Evolutionary conservation across 2,329 filamentous ascomycete species (phyloP).

Genomic region (Anthostomella pinea): DNA sequence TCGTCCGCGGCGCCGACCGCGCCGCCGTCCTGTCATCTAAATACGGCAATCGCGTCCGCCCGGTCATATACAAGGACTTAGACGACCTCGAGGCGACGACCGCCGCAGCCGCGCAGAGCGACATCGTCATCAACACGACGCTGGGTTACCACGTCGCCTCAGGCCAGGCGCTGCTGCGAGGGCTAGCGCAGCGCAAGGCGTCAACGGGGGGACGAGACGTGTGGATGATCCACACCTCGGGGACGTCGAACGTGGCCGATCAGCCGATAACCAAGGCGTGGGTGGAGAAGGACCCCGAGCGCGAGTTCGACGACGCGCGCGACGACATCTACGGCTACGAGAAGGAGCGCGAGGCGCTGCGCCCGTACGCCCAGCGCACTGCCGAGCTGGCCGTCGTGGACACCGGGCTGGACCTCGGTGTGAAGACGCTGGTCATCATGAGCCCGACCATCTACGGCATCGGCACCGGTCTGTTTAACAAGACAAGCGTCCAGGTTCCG

Average conservation of each 20-base stretch:
- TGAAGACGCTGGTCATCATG: constrained; percentile 46
- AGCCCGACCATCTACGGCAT: constrained; percentile 45
- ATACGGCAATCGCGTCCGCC: constrained; percentile 21
- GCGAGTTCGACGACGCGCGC: constrained; percentile 38
- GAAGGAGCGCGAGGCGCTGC: constrained; percentile 33
- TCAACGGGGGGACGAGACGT: constrained; percentile 31
- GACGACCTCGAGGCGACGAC: constrained; percentile 21
- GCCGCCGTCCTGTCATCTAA: constrained; percentile 13
- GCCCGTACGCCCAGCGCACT: constrained; percentile 41
- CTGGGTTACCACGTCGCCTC: constrained; percentile 36
- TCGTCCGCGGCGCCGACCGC: constrained; percentile 22
- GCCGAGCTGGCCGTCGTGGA: constrained; percentile 43
- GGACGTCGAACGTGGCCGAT: constrained; percentile 43
- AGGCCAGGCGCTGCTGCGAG: constrained; percentile 40
- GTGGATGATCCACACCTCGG: constrained; percentile 42
- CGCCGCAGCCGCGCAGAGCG: constrained; percentile 18
- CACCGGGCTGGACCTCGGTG: constrained; percentile 34
- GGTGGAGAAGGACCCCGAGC: constrained; percentile 7
- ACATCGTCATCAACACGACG: constrained; percentile 43
- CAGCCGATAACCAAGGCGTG: constrained; percentile 34
- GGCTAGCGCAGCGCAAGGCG: constrained; percentile 36
- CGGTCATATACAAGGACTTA: constrained; percentile 20
- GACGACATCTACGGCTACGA: constrained; percentile 44
- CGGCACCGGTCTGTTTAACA: constrained; percentile 42
- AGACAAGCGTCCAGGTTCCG: constrained; percentile 38